These are phyloP conservation scores for Trifolium subterraneum DNA, from an alignment of 306 rosid genomes.

Conservation along the genomic window DNA sequence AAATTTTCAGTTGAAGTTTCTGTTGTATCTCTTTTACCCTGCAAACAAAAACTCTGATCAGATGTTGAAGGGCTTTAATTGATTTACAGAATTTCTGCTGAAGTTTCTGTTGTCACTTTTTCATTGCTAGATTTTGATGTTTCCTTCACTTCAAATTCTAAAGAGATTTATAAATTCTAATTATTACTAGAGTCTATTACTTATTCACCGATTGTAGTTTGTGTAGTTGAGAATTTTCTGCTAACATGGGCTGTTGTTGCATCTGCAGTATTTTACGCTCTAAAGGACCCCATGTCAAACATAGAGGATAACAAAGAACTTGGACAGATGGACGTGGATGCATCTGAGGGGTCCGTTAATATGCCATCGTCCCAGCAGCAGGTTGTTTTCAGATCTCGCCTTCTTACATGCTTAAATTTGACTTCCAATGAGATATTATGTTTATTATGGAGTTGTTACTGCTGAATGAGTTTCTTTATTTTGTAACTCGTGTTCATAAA, in stretches of 20 bases:
- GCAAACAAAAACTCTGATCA: conserved; percentile 3
- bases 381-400: conserved; percentile 50
- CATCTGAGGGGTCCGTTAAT: conserved; percentile 47
- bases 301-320: conserved; percentile 65
- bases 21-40: background rate
- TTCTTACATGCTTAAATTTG: conserved; percentile 25
- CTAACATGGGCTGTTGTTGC: conserved; percentile 43
- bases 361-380: conserved; percentile 66
- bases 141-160: conserved; percentile 25
- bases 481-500: conserved; percentile 42
- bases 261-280: conserved; percentile 44
- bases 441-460: conserved; percentile 15
- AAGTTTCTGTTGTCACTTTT: too few species aligned
- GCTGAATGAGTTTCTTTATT: conserved; percentile 15
- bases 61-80: conserved; percentile 21
- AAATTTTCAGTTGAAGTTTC: conserved; percentile 1
- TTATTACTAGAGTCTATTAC: background rate
- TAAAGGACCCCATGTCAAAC: conserved; percentile 56
- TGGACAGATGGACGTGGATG: conserved; percentile 54
- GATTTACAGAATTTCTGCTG: conserved; percentile 13
- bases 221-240: conserved; percentile 18
- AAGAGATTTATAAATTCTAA: conserved; percentile 15
- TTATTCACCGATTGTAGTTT: conserved; percentile 28
- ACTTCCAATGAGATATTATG: conserved; percentile 18
- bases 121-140: conserved; percentile 18